Percentiles rank a stretch among this genome's conserved stretches.
Evolutionary conservation across 352 stramenopile genomes (phyloP).

Genomic region (Elongisporangium prolatum): DNA sequence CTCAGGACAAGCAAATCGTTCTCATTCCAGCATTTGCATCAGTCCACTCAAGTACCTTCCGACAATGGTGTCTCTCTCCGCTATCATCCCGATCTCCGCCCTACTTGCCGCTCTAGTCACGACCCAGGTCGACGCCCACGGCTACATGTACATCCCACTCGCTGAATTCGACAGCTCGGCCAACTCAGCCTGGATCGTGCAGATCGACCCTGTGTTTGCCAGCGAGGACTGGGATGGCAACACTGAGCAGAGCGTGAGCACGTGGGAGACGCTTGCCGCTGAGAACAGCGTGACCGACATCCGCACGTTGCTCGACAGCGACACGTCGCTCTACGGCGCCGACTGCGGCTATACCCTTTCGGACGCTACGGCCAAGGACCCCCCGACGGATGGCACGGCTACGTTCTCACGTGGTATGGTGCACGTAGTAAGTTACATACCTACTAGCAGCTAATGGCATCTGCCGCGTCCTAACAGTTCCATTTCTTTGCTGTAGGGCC

Average conservation of each 20-base stretch:
- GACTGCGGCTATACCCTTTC: constrained; percentile 32
- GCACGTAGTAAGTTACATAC: constrained; percentile 7
- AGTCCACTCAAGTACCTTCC: constrained; percentile 4
- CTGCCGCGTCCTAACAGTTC: background rate
- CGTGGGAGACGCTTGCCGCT: constrained; percentile 16
- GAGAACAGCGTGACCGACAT: constrained; percentile 28
- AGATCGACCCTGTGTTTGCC: constrained; percentile 15
- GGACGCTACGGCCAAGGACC: constrained; percentile 23
- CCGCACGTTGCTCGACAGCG: constrained; percentile 23
- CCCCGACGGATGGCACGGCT: constrained; percentile 27
- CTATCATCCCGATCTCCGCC: constrained; percentile 5
- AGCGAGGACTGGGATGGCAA: constrained; percentile 28
- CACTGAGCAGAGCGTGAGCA: constrained; percentile 19
- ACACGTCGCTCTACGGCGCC: constrained; percentile 27
- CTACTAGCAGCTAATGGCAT: background rate
- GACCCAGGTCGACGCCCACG: constrained; percentile 14
- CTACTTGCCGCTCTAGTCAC: constrained; percentile 5
- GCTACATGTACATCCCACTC: constrained; percentile 27
- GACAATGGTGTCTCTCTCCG: constrained; percentile 14
- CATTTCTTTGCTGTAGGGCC: constrained; percentile 8
- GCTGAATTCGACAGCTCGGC: constrained; percentile 14
- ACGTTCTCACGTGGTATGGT: constrained; percentile 27
- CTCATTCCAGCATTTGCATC: constrained; percentile 18
- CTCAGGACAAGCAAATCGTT: background rate
- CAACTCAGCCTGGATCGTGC: constrained; percentile 15